Evolutionary conservation across 1,284 basidiomycete genomes (phyloP).

Genomic region (Malassezia yamatoensis): DNA sequence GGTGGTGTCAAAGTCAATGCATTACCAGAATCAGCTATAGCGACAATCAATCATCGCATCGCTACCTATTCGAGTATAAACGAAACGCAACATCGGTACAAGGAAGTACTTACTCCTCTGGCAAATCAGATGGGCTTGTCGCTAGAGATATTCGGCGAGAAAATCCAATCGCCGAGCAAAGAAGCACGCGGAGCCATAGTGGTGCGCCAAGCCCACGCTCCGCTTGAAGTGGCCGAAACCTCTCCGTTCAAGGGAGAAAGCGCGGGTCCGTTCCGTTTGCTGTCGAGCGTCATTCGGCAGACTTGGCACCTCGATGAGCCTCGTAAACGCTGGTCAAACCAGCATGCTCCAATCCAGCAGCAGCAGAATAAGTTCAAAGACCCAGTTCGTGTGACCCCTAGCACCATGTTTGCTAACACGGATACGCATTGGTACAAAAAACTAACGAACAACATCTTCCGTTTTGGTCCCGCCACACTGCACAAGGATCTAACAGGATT

Average conservation of each 20-base stretch:
- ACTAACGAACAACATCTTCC: slow-evolving; percentile 54
- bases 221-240: background rate
- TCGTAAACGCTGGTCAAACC: slow-evolving; percentile 50
- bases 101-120: slow-evolving; percentile 50
- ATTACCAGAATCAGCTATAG: slow-evolving; percentile 55
- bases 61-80: slow-evolving; percentile 52
- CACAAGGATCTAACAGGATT: slow-evolving; percentile 43
- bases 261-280: slow-evolving; percentile 46
- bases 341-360: background rate
- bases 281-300: slow-evolving; percentile 50
- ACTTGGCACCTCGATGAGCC: slow-evolving; percentile 52
- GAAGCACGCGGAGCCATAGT: slow-evolving; percentile 1
- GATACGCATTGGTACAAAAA: slow-evolving; percentile 55
- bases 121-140: slow-evolving; percentile 54
- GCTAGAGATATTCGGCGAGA: slow-evolving; percentile 53
- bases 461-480: slow-evolving; percentile 49
- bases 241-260: slow-evolving; percentile 9
- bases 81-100: slow-evolving; percentile 51
- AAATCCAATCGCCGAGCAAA: slow-evolving; percentile 12
- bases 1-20: slow-evolving; percentile 63
- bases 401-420: slow-evolving; percentile 54
- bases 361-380: slow-evolving; percentile 43
- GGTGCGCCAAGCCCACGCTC: slow-evolving; percentile 2
- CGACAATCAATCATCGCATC: slow-evolving; percentile 58
- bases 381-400: slow-evolving; percentile 53